Evolutionary conservation across 768 basidiomycete genomes (phyloP), one percentile per base, ranked within the genome.

Genomic region (Boletus vermiculosoides): DNA sequence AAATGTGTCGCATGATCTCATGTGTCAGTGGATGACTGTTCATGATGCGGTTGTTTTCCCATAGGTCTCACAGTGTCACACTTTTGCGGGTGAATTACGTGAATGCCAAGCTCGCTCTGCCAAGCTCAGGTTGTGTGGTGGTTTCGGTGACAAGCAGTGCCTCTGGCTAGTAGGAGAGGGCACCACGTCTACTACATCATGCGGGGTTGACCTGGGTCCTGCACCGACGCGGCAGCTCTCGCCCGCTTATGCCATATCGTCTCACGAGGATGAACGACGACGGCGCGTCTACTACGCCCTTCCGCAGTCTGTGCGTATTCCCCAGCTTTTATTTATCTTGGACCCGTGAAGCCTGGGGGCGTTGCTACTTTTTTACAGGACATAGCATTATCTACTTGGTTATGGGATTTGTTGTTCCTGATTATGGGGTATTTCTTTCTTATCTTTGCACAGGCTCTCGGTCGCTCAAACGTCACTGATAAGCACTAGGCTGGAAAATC

Each of bases 401-500:
- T 33, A 2, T n/a, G 15, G 20, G 44, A 16, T 25, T 18, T 7
- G 5, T 23, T 23, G 23, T 49, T 36, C 48, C 34, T 37, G 28
- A 22, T 31, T 39, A 40, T 40, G 11, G 7, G 25, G 22, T 39
- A 39, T 39, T 36, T 13, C 13, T 31, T 39, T 53, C 66, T 68
- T 66, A 60, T 68, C 61, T 58, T n/a, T 46, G 13, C 34, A 2
- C 47, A 22, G 28, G 45, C n/a, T 36, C n/a, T 37, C n/a, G 11
- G 28, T 31, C 50, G 3, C 28, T 37, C 25, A 45, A 56, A 58
- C 50, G 45, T 37, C 50, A 30, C 53, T 15, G 62, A 64, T 66
- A 67, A 69, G 66, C 37, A 44, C 49, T 37, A 23, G 45, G 10
- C 8, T 20, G 12, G 45, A 33, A 41, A 37, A 16, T 37, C 30